Base-by-base conservation (phyloP, 495 filamentous ascomycete species). In the Neurospora hispaniola region DNA sequence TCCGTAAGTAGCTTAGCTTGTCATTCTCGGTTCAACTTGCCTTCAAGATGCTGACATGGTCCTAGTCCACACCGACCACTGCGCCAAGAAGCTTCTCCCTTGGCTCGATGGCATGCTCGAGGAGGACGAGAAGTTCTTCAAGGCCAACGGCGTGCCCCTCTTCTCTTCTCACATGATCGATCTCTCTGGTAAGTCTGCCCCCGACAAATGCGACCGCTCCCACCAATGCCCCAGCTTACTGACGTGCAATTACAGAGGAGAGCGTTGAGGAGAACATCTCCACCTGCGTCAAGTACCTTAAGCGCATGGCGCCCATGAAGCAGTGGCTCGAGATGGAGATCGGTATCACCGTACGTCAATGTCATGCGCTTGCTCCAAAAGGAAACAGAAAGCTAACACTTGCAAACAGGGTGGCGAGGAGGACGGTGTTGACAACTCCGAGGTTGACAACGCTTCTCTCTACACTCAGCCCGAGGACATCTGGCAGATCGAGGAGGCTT, bases 141-240 rank as follows among this genome's bases (percentile, higher is more conserved):
- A 97, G 88, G 80, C 89, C 78, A 90, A 96, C 82, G 92, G 92
- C 82, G 91, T 94, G 82, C 96, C 96, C 72, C 91, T 99, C 68
- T 99, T 95, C 89, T 93, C 90, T 79, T 90, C 86, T 77, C 96
- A 99, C 88, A 98, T 99, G 96, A 97, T 99, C 78, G 96, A 99
- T 83, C 81, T 99, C 78, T 77, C 76, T 66, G 76, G 76, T 77
- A 66, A 66, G 54, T 14, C 3, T 66, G 14, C 1, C 12, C 54
- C 54, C 16, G 16, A 35, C 27, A 6, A 66, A 77, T 42, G 76
- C 69, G 8, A 71, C 38, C 41, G 69, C 14, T 11, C 14, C 42
- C 35, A 31, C 14, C 46, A 39, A 42, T 41, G 16, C 35, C 6
- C 23, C 20, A 44, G 48, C 44, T 27, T 66, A 9, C 62, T 74